These are phyloP conservation scores for Saccharomycopsis amapae DNA, from an alignment of 805 yeast species.

Conservation along the genomic window DNA sequence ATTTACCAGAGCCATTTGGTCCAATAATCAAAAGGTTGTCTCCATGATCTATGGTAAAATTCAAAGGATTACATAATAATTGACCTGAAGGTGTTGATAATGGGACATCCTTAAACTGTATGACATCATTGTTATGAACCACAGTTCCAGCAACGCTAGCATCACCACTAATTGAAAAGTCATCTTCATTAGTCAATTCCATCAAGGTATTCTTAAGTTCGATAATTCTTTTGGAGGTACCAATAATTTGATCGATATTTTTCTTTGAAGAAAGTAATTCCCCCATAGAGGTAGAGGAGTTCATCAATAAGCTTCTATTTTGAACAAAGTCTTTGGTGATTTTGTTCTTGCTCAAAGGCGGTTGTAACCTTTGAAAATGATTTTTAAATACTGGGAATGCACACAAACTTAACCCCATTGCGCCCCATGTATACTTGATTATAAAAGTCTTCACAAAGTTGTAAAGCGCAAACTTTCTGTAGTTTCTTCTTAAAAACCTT, in stretches of 20 bases:
- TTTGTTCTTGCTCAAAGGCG: slow-evolving; percentile 15
- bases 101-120: slow-evolving; percentile 70
- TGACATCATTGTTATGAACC: slow-evolving; percentile 48
- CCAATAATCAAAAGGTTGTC: slow-evolving; percentile 86
- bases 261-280: slow-evolving; percentile 79
- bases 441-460: slow-evolving; percentile 82
- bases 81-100: slow-evolving; percentile 81
- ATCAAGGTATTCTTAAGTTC: slow-evolving; percentile 60
- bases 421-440: slow-evolving; percentile 93
- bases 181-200: slow-evolving; percentile 24
- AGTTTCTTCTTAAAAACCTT: slow-evolving; percentile 67
- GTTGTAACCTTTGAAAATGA: slow-evolving; percentile 36
- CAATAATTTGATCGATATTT: slow-evolving; percentile 74
- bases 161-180: slow-evolving; percentile 9
- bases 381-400: slow-evolving; percentile 79
- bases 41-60: slow-evolving; percentile 71
- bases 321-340: slow-evolving; percentile 52
- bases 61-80: slow-evolving; percentile 54
- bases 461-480: slow-evolving; percentile 66
- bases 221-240: slow-evolving; percentile 70
- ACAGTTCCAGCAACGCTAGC: slow-evolving; percentile 25
- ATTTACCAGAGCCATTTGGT: slow-evolving; percentile 94
- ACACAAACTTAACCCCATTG: slow-evolving; percentile 82
- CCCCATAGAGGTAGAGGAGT: slow-evolving; percentile 85
- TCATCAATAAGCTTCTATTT: slow-evolving; percentile 72